Evolutionary conservation across 768 basidiomycete species (phyloP).

Genomic region (Phylloporus sp.): DNA sequence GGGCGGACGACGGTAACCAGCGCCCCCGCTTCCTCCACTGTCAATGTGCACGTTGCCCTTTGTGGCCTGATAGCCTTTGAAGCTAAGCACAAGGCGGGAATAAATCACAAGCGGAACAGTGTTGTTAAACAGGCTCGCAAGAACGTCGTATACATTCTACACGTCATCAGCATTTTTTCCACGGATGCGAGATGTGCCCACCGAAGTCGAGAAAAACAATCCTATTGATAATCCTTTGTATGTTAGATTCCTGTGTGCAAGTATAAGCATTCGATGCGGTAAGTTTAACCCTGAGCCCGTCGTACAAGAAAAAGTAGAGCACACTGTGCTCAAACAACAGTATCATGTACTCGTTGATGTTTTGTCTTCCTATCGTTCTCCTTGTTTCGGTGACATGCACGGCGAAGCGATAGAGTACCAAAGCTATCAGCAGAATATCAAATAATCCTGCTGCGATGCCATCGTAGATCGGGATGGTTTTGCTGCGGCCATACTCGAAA

Average conservation of each 20-base stretch:
- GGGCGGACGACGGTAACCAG: neutral
- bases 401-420: neutral
- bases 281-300: neutral
- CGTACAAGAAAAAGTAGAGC: slow-evolving; percentile 3
- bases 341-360: neutral
- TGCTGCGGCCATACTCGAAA: neutral
- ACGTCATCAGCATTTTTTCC: neutral
- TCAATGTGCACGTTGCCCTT: neutral
- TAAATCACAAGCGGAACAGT: slow-evolving; percentile 9
- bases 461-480: neutral
- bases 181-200: neutral
- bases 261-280: neutral
- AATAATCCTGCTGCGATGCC: neutral
- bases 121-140: neutral
- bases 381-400: neutral
- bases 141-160: neutral
- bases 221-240: neutral
- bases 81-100: slow-evolving; percentile 5
- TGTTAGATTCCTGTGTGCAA: slow-evolving; percentile 1
- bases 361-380: neutral
- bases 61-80: neutral
- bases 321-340: neutral
- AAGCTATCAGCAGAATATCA: neutral
- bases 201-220: neutral
- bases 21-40: neutral